Evolutionary conservation across 2,329 filamentous ascomycete species (phyloP), one percentile per base, ranked within the genome.

Genomic region (Fusarium clavum): DNA sequence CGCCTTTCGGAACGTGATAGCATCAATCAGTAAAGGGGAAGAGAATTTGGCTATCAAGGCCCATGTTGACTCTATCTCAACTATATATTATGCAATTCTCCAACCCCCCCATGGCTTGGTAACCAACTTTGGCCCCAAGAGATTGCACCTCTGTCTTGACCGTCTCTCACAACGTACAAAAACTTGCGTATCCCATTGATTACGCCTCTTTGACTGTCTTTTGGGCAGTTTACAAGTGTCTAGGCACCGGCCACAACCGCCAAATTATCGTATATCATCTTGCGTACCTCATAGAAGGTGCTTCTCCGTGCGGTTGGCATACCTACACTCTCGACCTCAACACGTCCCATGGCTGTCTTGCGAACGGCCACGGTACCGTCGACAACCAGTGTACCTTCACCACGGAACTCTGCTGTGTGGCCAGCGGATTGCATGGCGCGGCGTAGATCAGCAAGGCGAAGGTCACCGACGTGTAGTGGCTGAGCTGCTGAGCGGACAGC

Each of bases 401-500:
- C 96, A 52, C 94, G 87, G 80, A 98, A 98, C 79, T 98, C 96
- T 2, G 95, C 95, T 16, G 89, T 90, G 81, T 98, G 94, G 1
- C 94, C 94, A 5, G 91, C 87, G 16, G 87, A 85, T 75, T 94
- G 91, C 89, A 99, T 93, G 22, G 94, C 87, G 64, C 93, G 91
- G 54, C 96, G 87, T 62, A 99, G 83, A 78, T 98, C 94, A 1
- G 95, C 94, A 20, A 99, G 87, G 24, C 95, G 88, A 44, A 98
- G 83, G 79, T 99, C 96, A 67, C 96, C 96, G 6, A 99, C 96
- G 78, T 98, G 96, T 47, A 99, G 89, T 13, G 96, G 94, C 70
- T 95, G 94, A 0, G 94, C 91, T 34, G 92, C 90, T 6, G 92
- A 91, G 66, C 93, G 87, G 10, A 92, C 91, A 0, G 92, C 91